Conservation (phyloP, 768 basidiomycete genomes). For the Leccinum rimulosum region DNA sequence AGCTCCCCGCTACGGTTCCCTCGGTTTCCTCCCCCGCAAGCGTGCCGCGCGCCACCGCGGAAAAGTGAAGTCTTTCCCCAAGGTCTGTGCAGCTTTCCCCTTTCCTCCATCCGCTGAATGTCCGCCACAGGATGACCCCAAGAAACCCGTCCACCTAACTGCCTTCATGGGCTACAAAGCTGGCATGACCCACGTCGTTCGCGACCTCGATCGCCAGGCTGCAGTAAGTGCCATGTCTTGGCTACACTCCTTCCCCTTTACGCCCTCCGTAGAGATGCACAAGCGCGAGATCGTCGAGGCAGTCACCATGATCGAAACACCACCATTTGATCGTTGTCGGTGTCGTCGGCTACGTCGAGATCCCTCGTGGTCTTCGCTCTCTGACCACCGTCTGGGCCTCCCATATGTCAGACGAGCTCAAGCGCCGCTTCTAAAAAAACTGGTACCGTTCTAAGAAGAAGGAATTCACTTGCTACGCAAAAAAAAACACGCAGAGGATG, state of each 20-base stretch:
- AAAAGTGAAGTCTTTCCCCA: slow-evolving; percentile 99
- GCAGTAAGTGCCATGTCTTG: slow-evolving; percentile 57
- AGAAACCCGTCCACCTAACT: slow-evolving; percentile 98
- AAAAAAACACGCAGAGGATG: slow-evolving; percentile 93
- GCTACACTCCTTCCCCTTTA: not conserved
- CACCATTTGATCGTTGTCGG: slow-evolving; percentile 93
- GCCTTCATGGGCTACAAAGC: slow-evolving; percentile 99
- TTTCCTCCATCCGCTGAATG: slow-evolving; percentile 9
- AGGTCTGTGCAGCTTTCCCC: slow-evolving; percentile 48
- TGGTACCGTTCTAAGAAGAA: slow-evolving; percentile 99
- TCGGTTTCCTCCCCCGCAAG: slow-evolving; percentile 97
- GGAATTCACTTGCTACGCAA: slow-evolving; percentile 99
- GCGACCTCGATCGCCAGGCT: slow-evolving; percentile 98
- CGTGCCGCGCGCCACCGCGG: slow-evolving; percentile 96
- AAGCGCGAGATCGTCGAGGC: slow-evolving; percentile 99
- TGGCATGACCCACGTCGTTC: slow-evolving; percentile 99
- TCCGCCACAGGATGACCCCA: slow-evolving; percentile 86
- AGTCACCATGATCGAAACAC: slow-evolving; percentile 93
- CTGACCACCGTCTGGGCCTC: slow-evolving; percentile 99
- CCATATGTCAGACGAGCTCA: slow-evolving; percentile 96
- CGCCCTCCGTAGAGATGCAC: slow-evolving; percentile 85
- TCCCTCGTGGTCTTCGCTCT: slow-evolving; percentile 96
- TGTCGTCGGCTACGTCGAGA: slow-evolving; percentile 99
- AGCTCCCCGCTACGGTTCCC: slow-evolving; percentile 97
- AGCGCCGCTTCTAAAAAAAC: slow-evolving; percentile 99